Evolutionary conservation across 2,329 filamentous ascomycete species (phyloP).

Genomic region (Elsinoe ampelina): DNA sequence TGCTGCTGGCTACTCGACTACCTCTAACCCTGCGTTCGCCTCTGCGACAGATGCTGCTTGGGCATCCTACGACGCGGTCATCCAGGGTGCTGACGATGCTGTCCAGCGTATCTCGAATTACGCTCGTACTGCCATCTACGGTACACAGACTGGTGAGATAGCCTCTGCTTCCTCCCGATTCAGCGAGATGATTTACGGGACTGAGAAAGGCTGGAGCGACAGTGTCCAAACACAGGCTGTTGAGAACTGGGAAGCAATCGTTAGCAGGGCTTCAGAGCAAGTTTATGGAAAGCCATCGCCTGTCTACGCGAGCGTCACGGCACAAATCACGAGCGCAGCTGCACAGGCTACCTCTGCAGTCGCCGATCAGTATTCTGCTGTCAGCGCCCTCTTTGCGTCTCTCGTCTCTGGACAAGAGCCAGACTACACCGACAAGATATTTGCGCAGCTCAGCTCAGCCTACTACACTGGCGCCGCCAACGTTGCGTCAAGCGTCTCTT

Average conservation of each 20-base stretch:
- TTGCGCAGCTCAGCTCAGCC: slow-evolving; percentile 59
- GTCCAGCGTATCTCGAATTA: slow-evolving; percentile 28
- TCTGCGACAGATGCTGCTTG: slow-evolving; percentile 24
- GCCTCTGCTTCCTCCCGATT: slow-evolving; percentile 36
- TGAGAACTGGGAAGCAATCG: slow-evolving; percentile 53
- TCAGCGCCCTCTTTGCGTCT: slow-evolving; percentile 66
- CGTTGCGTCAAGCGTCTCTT: slow-evolving; percentile 43
- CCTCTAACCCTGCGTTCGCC: slow-evolving; percentile 24
- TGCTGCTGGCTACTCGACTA: slow-evolving; percentile 20
- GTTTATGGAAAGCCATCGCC: slow-evolving; percentile 58
- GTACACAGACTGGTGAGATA: slow-evolving; percentile 33
- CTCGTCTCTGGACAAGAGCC: slow-evolving; percentile 69
- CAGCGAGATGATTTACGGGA: slow-evolving; percentile 37
- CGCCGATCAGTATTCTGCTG: slow-evolving; percentile 56
- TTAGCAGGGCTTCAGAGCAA: slow-evolving; percentile 57
- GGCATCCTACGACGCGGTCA: slow-evolving; percentile 24
- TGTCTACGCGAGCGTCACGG: slow-evolving; percentile 37
- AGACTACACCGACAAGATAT: slow-evolving; percentile 71
- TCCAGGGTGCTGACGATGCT: slow-evolving; percentile 30
- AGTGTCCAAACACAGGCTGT: slow-evolving; percentile 48
- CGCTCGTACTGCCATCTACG: slow-evolving; percentile 38
- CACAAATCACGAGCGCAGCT: slow-evolving; percentile 49
- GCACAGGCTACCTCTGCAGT: slow-evolving; percentile 54
- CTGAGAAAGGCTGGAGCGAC: slow-evolving; percentile 43
- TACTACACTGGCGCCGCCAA: slow-evolving; percentile 59